Base-by-base conservation (phyloP, 2,329 filamentous ascomycete genomes). In the Metarhizium brunneum region DNA sequence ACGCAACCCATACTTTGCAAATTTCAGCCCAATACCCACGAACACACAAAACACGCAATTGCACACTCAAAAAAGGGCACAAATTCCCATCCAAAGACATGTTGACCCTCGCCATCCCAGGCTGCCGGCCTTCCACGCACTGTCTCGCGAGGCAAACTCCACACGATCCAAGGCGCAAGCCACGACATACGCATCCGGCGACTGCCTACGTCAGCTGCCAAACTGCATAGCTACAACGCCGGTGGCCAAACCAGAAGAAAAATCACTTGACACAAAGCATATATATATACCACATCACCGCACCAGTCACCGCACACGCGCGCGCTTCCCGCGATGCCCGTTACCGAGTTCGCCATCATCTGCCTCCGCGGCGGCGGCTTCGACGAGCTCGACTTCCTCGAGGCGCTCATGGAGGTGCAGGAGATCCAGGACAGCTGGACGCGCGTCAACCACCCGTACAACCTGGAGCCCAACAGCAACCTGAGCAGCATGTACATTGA, bases 341-440 rank as follows among this genome's bases (percentile, higher is more conserved):
- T 76, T 58, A 73, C 71, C 18, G 74, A 77, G 61, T 66, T 73
- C 54, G 71, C 70, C 42, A 57, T 71, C 54, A 56, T 75, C 45
- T 65, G 66, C 42, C 61, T 73, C 52, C 63, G 61, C 36, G 53
- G 60, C 40, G 61, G 62, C 13, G 61, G 62, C 14, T 67, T 65
- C 36, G 59, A 69, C 40, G 49, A 62, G 36, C 56, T 71, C 53
- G 69, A 70, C 49, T 64, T 73, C 43, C 68, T 66, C 58, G 64
- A 68, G 25, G 53, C 64, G 14, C 56, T 72, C 55, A 65, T 67
- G 54, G 56, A 66, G 4, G 64, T 64, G 40, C 68, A 70, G 55
- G 59, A 62, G 20, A 54, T 69, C 18, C 73, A 77, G 61, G 68
- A 74, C 55, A 30, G 45, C 45, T 48, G 45, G 45, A 11, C 45